Conservation (phyloP, 805 yeast genomes). For the Schwanniomyces occidentalis region DNA sequence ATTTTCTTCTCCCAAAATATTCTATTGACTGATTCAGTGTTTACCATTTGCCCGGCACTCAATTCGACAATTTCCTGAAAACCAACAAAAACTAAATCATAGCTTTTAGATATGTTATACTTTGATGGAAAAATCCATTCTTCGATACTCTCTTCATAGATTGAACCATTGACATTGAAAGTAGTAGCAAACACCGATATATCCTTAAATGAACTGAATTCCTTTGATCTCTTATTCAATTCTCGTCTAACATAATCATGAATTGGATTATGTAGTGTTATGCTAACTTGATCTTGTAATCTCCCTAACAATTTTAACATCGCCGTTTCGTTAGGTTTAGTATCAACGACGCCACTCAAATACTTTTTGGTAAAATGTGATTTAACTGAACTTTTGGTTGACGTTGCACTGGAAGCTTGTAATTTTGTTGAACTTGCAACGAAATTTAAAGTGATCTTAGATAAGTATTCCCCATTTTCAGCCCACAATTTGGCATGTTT, state of each 20-base stretch:
- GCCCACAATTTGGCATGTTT: slow-evolving; percentile 49
- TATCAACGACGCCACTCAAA: slow-evolving; percentile 42
- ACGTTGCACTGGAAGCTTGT: slow-evolving; percentile 44
- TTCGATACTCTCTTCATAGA: slow-evolving; percentile 40
- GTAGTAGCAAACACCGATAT: slow-evolving; percentile 49
- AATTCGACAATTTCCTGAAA: slow-evolving; percentile 84
- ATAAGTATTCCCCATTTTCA: slow-evolving; percentile 43
- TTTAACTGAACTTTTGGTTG: slow-evolving; percentile 32
- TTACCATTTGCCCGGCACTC: slow-evolving; percentile 78
- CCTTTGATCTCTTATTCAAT: slow-evolving; percentile 37
- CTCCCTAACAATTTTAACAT: slow-evolving; percentile 52
- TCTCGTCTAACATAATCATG: slow-evolving; percentile 51
- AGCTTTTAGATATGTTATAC: slow-evolving; percentile 24
- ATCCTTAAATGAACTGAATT: slow-evolving; percentile 42
- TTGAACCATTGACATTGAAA: slow-evolving; percentile 55
- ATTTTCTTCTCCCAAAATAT: slow-evolving; percentile 67
- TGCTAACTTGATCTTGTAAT: slow-evolving; percentile 43
- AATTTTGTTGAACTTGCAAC: slow-evolving; percentile 38
- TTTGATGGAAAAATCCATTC: slow-evolving; percentile 48
- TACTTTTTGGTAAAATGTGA: slow-evolving; percentile 38
- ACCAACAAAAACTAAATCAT: slow-evolving; percentile 80
- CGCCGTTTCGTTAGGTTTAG: slow-evolving; percentile 40
- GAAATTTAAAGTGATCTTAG: slow-evolving; percentile 40
- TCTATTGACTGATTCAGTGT: slow-evolving; percentile 65
- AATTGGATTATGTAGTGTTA: slow-evolving; percentile 51